A percentile compares a stretch with the other conserved stretches of the same genome.
phyloP scores from a whole-genome alignment of 306 rosid genomes.

The Sicyos baderoa region DNA sequence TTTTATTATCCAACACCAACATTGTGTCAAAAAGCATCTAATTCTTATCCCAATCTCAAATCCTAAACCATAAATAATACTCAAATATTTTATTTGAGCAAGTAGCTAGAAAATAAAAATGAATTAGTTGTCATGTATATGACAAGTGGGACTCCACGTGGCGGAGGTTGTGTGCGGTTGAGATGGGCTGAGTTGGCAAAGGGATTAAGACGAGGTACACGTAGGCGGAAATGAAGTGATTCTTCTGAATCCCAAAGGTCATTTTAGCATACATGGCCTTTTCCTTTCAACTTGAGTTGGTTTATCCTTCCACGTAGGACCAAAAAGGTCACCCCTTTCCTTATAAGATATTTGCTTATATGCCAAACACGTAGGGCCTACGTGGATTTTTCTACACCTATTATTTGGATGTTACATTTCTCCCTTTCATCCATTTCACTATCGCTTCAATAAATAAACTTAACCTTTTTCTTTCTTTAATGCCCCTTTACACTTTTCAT shows the following conservation, averaged over 20 bases:
- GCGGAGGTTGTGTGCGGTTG: background rate
- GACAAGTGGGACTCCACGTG: constrained; percentile 17
- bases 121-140: background rate
- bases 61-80: constrained; percentile 6
- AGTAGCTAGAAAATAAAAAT: constrained; percentile 1
- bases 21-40: background rate
- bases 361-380: constrained; percentile 15
- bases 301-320: constrained; percentile 22
- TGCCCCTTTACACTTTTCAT: too few species aligned
- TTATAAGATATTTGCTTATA: background rate
- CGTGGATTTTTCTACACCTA: constrained; percentile 2
- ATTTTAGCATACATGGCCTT: constrained; percentile 13
- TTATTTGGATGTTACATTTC: background rate
- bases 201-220: background rate
- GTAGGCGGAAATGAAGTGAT: background rate
- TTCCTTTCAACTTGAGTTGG: constrained; percentile 3
- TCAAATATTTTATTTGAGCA: background rate
- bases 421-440: background rate
- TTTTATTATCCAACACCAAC: background rate
- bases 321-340: background rate
- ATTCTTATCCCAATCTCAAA: background rate
- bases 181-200: constrained; percentile 17
- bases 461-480: too few species aligned
- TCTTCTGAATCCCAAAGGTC: constrained; percentile 23
- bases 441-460: too few species aligned